phyloP scores from a whole-genome alignment of 805 yeast species.

The Pichia rugopelliculosa region DNA sequence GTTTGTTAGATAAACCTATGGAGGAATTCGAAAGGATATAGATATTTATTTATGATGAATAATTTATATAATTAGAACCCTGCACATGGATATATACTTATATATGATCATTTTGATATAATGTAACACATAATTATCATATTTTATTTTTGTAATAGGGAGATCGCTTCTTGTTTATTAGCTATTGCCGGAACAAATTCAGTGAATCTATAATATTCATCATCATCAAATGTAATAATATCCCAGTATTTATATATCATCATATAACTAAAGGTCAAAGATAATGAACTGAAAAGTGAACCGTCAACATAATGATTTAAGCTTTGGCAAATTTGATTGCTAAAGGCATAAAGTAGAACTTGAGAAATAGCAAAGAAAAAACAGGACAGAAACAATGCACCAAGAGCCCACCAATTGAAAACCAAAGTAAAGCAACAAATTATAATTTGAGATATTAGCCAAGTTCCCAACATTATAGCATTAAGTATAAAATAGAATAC shows the following conservation, averaged over 20 bases:
- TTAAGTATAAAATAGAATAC: constrained; percentile 65
- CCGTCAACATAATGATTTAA: constrained; percentile 89
- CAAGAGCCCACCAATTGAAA: constrained; percentile 76
- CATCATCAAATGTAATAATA: constrained; percentile 88
- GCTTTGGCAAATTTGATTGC: constrained; percentile 55
- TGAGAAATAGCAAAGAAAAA: constrained; percentile 80
- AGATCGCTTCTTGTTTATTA: constrained; percentile 13
- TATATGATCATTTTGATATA: too few species aligned
- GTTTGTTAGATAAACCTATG: constrained; percentile 24
- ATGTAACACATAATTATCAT: background rate
- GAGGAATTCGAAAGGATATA: constrained; percentile 24
- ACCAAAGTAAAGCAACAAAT: constrained; percentile 61
- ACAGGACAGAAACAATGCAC: constrained; percentile 66
- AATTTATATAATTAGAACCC: too few species aligned
- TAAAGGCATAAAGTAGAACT: constrained; percentile 62
- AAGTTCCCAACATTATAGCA: constrained; percentile 54
- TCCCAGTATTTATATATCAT: constrained; percentile 97
- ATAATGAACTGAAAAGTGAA: constrained; percentile 70
- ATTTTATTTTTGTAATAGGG: constrained; percentile 6
- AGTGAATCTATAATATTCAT: constrained; percentile 56
- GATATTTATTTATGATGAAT: too few species aligned
- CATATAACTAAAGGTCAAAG: constrained; percentile 79
- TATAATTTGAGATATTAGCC: constrained; percentile 59
- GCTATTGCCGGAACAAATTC: constrained; percentile 20
- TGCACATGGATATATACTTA: background rate